phyloP scores from a whole-genome alignment of 345 rosid species.

The Acer yangbiense region DNA sequence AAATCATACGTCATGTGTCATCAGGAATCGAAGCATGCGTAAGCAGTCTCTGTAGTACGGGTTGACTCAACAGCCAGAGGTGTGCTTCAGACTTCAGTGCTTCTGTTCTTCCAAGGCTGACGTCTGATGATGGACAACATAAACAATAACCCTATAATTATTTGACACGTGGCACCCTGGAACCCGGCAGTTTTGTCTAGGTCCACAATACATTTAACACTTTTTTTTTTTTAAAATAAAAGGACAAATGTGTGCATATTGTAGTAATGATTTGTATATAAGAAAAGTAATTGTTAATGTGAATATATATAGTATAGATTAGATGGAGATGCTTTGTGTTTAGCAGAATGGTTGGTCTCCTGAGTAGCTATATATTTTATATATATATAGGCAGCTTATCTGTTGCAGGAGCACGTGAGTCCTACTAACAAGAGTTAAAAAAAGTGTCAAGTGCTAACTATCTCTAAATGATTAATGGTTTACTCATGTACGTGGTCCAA shows the following conservation, averaged over 20 bases:
- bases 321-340: background rate
- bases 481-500: background rate
- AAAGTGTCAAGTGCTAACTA: background rate
- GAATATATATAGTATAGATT: background rate
- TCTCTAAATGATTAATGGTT: background rate
- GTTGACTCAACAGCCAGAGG: conserved; percentile 13
- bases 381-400: background rate
- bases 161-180: background rate
- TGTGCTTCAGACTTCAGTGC: background rate
- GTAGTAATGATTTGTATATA: background rate
- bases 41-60: conserved; percentile 20
- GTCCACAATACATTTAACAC: too few relatives aligned
- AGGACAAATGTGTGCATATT: background rate
- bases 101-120: background rate
- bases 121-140: conserved; percentile 7
- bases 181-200: background rate
- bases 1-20: conserved; percentile 12
- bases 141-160: background rate
- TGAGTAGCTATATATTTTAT: background rate
- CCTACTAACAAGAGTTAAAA: background rate
- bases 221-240: too few relatives aligned
- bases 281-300: background rate
- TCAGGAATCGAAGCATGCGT: conserved; percentile 23
- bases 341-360: conserved; percentile 12
- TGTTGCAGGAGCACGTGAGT: conserved; percentile 21